These are phyloP conservation scores for Epichloe festucae DNA, from an alignment of 2,329 filamentous ascomycete genomes.

Conservation along the genomic window DNA sequence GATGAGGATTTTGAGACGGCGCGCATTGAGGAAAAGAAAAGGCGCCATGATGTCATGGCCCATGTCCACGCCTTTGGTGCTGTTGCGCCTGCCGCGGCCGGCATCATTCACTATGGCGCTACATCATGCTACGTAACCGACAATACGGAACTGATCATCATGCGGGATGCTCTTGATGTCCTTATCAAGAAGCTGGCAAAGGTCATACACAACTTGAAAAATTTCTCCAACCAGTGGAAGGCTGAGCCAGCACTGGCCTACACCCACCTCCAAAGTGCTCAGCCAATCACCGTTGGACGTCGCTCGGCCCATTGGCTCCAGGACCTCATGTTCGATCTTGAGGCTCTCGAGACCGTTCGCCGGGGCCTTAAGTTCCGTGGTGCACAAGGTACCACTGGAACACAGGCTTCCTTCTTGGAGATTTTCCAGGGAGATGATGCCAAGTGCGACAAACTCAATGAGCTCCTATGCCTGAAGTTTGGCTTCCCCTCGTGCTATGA, in stretches of 20 bases:
- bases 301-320: conserved; percentile 55
- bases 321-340: conserved; percentile 50
- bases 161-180: conserved; percentile 51
- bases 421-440: conserved; percentile 32
- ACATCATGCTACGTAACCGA: conserved; percentile 43
- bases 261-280: conserved; percentile 58
- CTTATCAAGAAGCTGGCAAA: conserved; percentile 66
- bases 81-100: conserved; percentile 62
- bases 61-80: conserved; percentile 65
- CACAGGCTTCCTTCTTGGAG: conserved; percentile 58
- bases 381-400: conserved; percentile 54
- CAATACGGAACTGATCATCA: conserved; percentile 66
- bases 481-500: conserved; percentile 37
- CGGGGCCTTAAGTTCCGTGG: conserved; percentile 63
- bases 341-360: conserved; percentile 57
- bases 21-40: conserved; percentile 60
- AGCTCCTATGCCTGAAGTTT: conserved; percentile 39
- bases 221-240: conserved; percentile 64
- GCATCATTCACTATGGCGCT: conserved; percentile 64
- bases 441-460: conserved; percentile 42
- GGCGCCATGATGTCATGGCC: conserved; percentile 54
- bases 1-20: conserved; percentile 68
- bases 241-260: conserved; percentile 57
- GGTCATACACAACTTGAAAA: conserved; percentile 59
- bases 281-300: conserved; percentile 16